A percentile compares a stretch with the other conserved stretches of the same genome.
These are phyloP conservation scores for Gardenia jasminoides DNA, from an alignment of 257 asterid genomes.

Conservation along the genomic window DNA sequence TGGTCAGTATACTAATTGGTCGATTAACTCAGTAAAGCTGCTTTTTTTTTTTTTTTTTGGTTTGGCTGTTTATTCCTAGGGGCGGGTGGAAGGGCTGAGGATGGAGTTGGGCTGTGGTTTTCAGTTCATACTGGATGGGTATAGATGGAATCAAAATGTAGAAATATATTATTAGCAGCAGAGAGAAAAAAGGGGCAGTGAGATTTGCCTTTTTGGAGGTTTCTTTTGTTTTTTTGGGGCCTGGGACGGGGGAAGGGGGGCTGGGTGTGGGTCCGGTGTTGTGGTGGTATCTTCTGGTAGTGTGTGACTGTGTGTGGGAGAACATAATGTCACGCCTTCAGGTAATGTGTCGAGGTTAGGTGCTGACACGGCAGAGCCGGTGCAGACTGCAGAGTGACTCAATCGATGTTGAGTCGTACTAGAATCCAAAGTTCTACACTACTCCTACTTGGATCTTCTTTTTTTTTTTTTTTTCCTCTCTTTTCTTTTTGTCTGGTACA, in stretches of 20 bases:
- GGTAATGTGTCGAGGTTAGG: conserved; percentile 20
- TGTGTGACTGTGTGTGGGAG: background rate
- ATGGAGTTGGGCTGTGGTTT: conserved; percentile 4
- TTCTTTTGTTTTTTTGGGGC: background rate
- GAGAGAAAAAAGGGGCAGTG: no score
- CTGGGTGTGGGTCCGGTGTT: no score
- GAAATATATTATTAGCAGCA: no score
- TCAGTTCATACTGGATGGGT: conserved; percentile 24
- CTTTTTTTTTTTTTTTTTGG: background rate
- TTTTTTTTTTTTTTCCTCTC: no score
- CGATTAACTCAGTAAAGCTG: background rate
- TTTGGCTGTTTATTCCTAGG: background rate
- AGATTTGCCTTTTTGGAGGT: no score
- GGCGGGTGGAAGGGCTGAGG: conserved; percentile 11
- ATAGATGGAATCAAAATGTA: background rate
- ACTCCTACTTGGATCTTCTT: background rate
- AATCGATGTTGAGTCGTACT: background rate
- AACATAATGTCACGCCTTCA: conserved; percentile 2
- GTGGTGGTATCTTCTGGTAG: background rate
- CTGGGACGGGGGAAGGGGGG: no score
- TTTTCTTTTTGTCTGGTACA: no score
- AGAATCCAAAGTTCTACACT: conserved; percentile 17
- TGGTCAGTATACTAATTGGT: no score
- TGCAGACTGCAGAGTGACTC: background rate
- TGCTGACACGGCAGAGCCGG: conserved; percentile 18